A percentile compares a stretch with the other conserved stretches of the same genome.
phyloP scores from a whole-genome alignment of 768 basidiomycete genomes.

The Serendipita vermifera region DNA sequence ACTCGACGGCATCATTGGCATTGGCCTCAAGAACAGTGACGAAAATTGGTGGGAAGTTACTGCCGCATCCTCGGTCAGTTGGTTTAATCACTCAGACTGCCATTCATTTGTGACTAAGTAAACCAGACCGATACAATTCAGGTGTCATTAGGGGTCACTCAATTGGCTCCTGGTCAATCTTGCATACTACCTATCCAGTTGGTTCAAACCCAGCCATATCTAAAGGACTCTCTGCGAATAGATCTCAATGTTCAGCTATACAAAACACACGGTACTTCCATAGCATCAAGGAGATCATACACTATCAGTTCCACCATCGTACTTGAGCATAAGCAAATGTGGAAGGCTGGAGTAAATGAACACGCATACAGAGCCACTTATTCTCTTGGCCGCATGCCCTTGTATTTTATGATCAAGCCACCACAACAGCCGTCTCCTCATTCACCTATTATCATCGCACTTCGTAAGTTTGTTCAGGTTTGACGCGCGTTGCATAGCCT shows the following conservation, averaged over 20 bases:
- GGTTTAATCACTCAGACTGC: not conserved
- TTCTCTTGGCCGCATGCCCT: not conserved
- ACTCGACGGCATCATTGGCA: slow-evolving; percentile 52
- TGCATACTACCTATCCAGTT: slow-evolving; percentile 18
- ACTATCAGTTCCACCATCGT: slow-evolving; percentile 25
- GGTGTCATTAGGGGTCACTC: slow-evolving; percentile 27
- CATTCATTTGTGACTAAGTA: slow-evolving; percentile 12
- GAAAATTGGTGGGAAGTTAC: slow-evolving; percentile 43
- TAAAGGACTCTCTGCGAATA: not conserved
- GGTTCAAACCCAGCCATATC: not conserved
- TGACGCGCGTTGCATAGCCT: slow-evolving; percentile 9
- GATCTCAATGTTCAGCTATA: too few species aligned
- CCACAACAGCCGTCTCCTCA: slow-evolving; percentile 10
- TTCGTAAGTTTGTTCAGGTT: slow-evolving; percentile 36
- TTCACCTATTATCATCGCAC: slow-evolving; percentile 38
- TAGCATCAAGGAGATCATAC: too few species aligned
- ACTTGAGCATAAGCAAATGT: not conserved
- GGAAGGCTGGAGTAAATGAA: not conserved
- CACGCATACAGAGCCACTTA: not conserved
- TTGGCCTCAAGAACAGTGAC: slow-evolving; percentile 42
- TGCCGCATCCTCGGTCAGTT: slow-evolving; percentile 10
- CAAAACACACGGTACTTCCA: too few species aligned
- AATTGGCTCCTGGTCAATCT: slow-evolving; percentile 42
- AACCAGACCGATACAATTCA: slow-evolving; percentile 13
- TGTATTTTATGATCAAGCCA: slow-evolving; percentile 18